phyloP scores from a whole-genome alignment of 305 asterid species.

The Fraxinus xanthoxyloides region DNA sequence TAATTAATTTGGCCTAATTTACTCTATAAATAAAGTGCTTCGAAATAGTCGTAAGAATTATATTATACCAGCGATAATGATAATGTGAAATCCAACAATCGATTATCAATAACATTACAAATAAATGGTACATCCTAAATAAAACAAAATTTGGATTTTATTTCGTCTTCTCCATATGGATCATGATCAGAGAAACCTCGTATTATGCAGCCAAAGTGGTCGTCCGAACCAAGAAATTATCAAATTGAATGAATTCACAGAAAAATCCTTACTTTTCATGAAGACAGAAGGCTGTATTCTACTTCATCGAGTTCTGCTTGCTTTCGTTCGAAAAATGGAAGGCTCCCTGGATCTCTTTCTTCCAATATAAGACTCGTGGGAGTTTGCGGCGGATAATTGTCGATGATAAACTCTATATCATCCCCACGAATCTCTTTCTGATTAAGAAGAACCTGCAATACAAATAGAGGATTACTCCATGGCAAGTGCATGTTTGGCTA shows the following conservation, averaged over 20 bases:
- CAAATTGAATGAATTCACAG: background rate
- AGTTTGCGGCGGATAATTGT: constrained; percentile 71
- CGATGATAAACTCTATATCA: constrained; percentile 69
- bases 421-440: constrained; percentile 78
- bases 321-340: constrained; percentile 43
- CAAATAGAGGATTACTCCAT: background rate
- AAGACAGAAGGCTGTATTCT: constrained; percentile 43
- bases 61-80: background rate
- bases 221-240: background rate
- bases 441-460: constrained; percentile 74
- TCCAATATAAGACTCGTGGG: constrained; percentile 66
- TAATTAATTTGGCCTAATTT: too few species aligned
- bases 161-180: background rate
- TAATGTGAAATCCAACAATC: background rate
- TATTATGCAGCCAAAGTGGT: background rate
- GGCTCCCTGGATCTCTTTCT: constrained; percentile 81
- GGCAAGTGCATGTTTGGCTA: background rate
- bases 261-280: background rate
- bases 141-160: background rate
- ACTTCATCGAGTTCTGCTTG: constrained; percentile 41
- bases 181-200: background rate
- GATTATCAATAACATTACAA: background rate
- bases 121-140: background rate
- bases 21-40: too few species aligned
- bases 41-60: background rate